Percentiles rank a stretch among this genome's conserved stretches.
Evolutionary conservation across 768 basidiomycete genomes (phyloP).

Genomic region (Tulasnella sp.): DNA sequence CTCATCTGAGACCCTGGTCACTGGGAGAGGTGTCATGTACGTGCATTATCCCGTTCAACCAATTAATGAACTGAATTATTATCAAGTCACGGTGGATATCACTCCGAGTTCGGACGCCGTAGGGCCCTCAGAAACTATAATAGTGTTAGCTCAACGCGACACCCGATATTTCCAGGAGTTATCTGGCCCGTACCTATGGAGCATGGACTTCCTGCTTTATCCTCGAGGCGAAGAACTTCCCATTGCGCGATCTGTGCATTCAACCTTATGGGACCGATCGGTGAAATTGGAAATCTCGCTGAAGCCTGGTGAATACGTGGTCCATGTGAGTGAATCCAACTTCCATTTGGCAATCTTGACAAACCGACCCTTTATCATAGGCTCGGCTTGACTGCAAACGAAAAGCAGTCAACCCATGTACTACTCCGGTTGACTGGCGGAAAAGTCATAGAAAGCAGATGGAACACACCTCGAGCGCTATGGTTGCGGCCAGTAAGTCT

Average conservation of each 20-base stretch:
- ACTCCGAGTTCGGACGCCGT: conserved; percentile 48
- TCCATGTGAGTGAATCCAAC: conserved; percentile 34
- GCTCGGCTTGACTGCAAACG: background rate
- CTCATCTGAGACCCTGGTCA: conserved; percentile 44
- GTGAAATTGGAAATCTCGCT: conserved; percentile 34
- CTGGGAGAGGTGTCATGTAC: conserved; percentile 55
- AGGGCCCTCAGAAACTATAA: conserved; percentile 44
- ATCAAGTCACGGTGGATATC: conserved; percentile 49
- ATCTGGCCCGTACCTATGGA: conserved; percentile 46
- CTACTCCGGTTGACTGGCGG: conserved; percentile 5
- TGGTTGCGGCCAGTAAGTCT: conserved; percentile 27
- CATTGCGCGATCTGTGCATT: conserved; percentile 28
- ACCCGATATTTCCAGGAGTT: conserved; percentile 50
- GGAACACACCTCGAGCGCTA: conserved; percentile 21
- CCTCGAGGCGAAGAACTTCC: conserved; percentile 36
- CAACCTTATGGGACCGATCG: conserved; percentile 35
- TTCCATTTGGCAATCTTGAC: no score
- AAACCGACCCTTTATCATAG: background rate
- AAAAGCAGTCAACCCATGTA: background rate
- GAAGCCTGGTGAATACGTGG: conserved; percentile 37
- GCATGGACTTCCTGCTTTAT: conserved; percentile 51
- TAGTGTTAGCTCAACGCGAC: conserved; percentile 54
- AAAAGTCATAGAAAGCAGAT: conserved; percentile 23
- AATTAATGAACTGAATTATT: background rate
- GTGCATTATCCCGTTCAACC: conserved; percentile 28